Evolutionary conservation across 2,329 filamentous ascomycete species (phyloP).

Genomic region (Calonectria fujianensis): DNA sequence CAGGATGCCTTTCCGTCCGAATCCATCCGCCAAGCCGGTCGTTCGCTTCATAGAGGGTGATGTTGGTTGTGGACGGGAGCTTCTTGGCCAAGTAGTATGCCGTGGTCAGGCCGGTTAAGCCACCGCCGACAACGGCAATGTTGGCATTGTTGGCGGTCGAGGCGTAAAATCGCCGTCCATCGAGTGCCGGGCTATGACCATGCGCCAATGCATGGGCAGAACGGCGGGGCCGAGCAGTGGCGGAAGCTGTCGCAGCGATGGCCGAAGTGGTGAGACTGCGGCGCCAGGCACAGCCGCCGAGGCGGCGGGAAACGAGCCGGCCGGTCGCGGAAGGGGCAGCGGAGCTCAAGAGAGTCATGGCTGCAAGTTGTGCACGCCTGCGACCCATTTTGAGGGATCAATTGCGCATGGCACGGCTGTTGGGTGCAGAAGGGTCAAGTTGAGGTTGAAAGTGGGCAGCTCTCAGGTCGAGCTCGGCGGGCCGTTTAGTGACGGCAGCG

Average conservation of each 20-base stretch:
- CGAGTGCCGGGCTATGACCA: conserved; percentile 21
- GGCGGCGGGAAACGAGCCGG: conserved; percentile 38
- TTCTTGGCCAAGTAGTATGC: conserved; percentile 85
- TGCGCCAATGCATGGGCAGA: conserved; percentile 37
- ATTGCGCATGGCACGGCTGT: conserved; percentile 54
- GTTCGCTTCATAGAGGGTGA: conserved; percentile 88
- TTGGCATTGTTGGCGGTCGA: conserved; percentile 52
- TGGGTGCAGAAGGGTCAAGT: background rate
- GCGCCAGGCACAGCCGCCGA: conserved; percentile 42
- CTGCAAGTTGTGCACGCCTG: conserved; percentile 54
- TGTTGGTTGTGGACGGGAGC: conserved; percentile 77
- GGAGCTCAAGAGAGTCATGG: conserved; percentile 53
- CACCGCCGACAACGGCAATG: conserved; percentile 85
- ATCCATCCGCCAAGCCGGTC: conserved; percentile 89
- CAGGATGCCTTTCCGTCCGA: conserved; percentile 77
- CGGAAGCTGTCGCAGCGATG: conserved; percentile 9
- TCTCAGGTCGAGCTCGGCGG: conserved; percentile 4
- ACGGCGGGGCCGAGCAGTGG: conserved; percentile 36
- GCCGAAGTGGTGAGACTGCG: conserved; percentile 41
- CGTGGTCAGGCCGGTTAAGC: conserved; percentile 86
- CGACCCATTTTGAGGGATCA: conserved; percentile 56
- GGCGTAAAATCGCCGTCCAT: conserved; percentile 43
- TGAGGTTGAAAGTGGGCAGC: conserved; percentile 32
- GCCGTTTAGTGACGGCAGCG: conserved; percentile 13
- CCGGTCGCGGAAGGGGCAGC: conserved; percentile 43